Conservation (phyloP, 169 alveolate genomes). For the Babesia bovis region DNA sequence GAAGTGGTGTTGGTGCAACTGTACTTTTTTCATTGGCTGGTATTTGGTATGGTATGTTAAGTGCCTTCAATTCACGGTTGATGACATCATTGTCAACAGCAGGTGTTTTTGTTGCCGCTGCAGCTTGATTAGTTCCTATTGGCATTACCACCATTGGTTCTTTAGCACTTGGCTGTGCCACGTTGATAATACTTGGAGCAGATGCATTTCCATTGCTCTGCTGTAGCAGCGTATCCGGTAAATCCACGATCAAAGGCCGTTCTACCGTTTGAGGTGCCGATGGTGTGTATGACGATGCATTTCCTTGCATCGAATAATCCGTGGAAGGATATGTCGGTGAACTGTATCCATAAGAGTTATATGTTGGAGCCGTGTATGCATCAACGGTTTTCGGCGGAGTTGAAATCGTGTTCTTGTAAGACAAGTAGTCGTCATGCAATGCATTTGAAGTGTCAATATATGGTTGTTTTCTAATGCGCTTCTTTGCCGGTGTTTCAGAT, state of each 20-base stretch:
- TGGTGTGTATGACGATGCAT: background rate
- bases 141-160: slow-evolving; percentile 8
- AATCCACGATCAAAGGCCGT: background rate
- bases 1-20: background rate
- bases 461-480: background rate
- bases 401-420: background rate
- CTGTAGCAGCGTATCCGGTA: slow-evolving; percentile 8
- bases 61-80: background rate
- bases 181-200: background rate
- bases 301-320: too few species aligned
- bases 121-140: background rate
- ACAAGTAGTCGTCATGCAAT: background rate
- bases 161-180: background rate
- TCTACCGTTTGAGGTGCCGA: background rate
- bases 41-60: background rate
- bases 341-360: background rate
- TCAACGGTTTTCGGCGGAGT: background rate
- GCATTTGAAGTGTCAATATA: background rate
- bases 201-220: background rate
- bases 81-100: too few species aligned
- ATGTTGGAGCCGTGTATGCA: background rate
- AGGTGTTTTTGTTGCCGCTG: background rate
- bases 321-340: too few species aligned
- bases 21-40: background rate
- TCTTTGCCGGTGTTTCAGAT: background rate